A percentile compares a stretch with the other conserved stretches of the same genome.
phyloP scores from a whole-genome alignment of 2,329 filamentous ascomycete species.

The Ploettnerulaceae sp. region DNA sequence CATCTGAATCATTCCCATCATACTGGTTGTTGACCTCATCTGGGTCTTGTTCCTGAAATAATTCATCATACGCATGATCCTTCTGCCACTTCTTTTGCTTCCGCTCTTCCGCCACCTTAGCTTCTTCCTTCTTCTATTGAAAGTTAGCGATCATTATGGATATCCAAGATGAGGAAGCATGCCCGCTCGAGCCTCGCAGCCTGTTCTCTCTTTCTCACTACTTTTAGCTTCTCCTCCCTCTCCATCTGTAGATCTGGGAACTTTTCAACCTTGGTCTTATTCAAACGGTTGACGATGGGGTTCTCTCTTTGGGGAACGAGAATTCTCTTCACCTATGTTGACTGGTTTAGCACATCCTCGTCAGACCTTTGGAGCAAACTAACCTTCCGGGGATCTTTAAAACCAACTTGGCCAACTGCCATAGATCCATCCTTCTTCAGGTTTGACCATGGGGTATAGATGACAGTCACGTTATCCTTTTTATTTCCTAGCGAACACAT shows the following conservation, averaged over 20 bases:
- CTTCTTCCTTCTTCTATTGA: conserved; percentile 66
- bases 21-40: conserved; percentile 79
- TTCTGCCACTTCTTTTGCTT: conserved; percentile 90
- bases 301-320: conserved; percentile 81
- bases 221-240: conserved; percentile 69
- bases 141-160: conserved; percentile 3
- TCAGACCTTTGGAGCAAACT: not conserved
- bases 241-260: conserved; percentile 80
- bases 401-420: conserved; percentile 91
- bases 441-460: conserved; percentile 98
- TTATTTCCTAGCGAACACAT: conserved; percentile 66
- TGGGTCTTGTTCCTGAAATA: conserved; percentile 81
- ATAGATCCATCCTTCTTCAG: conserved; percentile 93
- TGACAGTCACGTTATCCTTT: conserved; percentile 93
- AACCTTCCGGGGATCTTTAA: conserved; percentile 77
- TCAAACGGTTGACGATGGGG: conserved; percentile 89
- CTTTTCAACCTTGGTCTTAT: conserved; percentile 90
- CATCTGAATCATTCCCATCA: conserved; percentile 72
- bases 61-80: conserved; percentile 94
- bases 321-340: conserved; percentile 65
- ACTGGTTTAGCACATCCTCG: not conserved
- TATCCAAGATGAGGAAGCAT: conserved; percentile 25
- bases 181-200: conserved; percentile 58
- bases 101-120: conserved; percentile 67
- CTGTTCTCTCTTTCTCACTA: conserved; percentile 68